phyloP scores from a whole-genome alignment of 352 stramenopile species.

The Ophiocytium majus region DNA sequence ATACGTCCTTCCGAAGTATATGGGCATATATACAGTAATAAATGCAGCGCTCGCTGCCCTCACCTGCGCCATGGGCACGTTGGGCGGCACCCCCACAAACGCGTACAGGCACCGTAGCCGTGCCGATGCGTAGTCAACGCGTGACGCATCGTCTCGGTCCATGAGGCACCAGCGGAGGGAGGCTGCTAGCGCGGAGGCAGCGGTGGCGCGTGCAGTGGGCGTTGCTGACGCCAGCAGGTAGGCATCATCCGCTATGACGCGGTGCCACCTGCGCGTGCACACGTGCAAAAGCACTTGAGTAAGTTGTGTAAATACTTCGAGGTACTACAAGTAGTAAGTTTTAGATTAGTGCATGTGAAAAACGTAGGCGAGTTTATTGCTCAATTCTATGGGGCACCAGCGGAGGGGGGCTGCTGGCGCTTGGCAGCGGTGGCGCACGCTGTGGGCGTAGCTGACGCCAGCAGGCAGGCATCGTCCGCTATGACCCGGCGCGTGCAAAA shows the following conservation, averaged over 20 bases:
- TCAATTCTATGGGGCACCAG: not conserved
- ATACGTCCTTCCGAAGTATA: not conserved
- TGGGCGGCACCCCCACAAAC: constrained; percentile 12
- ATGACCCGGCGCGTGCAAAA: not conserved
- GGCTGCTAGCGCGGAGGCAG: not conserved
- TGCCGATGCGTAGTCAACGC: not conserved
- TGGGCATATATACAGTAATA: not conserved
- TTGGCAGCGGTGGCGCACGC: not conserved
- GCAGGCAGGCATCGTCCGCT: not conserved
- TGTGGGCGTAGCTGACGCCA: not conserved
- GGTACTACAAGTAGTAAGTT: no score
- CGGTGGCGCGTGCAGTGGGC: not conserved
- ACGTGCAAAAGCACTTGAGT: not conserved
- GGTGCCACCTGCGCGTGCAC: constrained; percentile 9
- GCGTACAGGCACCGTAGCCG: constrained; percentile 15
- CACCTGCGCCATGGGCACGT: constrained; percentile 22
- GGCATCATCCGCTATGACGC: constrained; percentile 14
- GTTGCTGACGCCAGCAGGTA: not conserved
- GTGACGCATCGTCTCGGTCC: not conserved
- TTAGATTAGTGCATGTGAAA: not conserved
- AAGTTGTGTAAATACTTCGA: no score
- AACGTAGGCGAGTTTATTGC: not conserved
- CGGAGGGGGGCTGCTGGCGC: not conserved
- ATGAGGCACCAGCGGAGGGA: constrained; percentile 5
- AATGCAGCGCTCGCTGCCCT: not conserved